Percentiles rank a stretch among this genome's conserved stretches.
Evolutionary conservation across 108 stramenopile species (phyloP).

Genomic region (Bacterosira constricta): DNA sequence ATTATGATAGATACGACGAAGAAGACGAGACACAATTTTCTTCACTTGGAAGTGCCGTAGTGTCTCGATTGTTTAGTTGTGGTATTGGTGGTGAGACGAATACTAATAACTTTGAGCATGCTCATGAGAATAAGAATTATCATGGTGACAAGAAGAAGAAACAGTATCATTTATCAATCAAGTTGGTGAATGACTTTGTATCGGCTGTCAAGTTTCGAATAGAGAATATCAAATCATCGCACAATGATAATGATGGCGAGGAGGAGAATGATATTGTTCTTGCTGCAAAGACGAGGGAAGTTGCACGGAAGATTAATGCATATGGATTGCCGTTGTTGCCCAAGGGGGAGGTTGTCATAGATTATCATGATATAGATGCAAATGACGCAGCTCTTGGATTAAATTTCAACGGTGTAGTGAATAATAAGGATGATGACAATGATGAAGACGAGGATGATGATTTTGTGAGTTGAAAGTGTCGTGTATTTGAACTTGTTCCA

Average conservation of each 20-base stretch:
- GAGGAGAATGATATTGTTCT: constrained; percentile 16
- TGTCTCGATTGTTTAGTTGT: not conserved
- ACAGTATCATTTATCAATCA: constrained; percentile 25
- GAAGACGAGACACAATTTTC: too few relatives aligned
- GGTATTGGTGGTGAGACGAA: not conserved
- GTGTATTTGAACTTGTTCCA: not conserved
- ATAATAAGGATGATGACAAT: not conserved
- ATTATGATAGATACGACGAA: not conserved
- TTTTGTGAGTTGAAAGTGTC: not conserved
- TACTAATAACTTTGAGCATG: not conserved
- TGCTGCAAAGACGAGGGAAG: constrained; percentile 20
- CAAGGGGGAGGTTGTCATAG: not conserved
- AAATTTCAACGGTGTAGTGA: not conserved
- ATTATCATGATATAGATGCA: not conserved
- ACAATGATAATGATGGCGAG: constrained; percentile 2
- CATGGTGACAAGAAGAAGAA: not conserved
- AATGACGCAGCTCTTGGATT: not conserved
- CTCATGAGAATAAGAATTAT: not conserved
- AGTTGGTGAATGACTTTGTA: constrained; percentile 29
- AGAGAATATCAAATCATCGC: constrained; percentile 8
- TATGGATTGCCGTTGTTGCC: constrained; percentile 33
- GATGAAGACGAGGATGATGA: not conserved
- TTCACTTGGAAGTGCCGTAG: not conserved
- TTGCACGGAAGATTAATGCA: constrained; percentile 32
- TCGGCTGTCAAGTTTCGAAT: constrained; percentile 24